These are phyloP conservation scores for Pleurotus salmoneostramineus DNA, from an alignment of 768 basidiomycete species.

Conservation along the genomic window DNA sequence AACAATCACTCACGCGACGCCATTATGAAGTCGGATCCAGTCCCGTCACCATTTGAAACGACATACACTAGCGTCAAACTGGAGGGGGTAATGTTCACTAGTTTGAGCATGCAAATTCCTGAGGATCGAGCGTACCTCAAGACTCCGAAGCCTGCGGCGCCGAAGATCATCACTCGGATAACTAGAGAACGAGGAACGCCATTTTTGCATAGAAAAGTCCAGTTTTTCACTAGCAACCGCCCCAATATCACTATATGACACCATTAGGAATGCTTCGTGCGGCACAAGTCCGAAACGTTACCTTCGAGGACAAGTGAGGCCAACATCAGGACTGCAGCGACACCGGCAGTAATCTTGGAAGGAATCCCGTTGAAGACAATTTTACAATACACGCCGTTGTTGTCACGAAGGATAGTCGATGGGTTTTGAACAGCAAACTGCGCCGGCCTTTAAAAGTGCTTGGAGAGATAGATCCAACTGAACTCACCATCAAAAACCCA, in stretches of 20 bases:
- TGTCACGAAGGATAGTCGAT: neutral
- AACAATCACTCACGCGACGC: neutral
- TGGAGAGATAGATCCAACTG: no score
- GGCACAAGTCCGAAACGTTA: neutral
- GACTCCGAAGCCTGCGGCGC: neutral
- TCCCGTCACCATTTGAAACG: conserved; percentile 1
- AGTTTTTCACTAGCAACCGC: neutral
- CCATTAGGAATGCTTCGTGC: neutral
- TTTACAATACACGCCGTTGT: conserved; percentile 1
- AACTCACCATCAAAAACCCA: neutral
- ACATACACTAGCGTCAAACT: conserved; percentile 2
- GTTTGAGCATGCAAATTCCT: neutral
- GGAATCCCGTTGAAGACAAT: neutral
- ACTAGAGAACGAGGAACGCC: neutral
- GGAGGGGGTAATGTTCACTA: neutral
- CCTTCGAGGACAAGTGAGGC: neutral
- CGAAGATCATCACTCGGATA: neutral
- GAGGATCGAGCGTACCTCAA: neutral
- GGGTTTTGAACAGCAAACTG: neutral
- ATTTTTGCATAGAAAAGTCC: neutral
- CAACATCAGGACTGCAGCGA: neutral
- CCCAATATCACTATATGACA: neutral
- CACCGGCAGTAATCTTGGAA: conserved; percentile 3
- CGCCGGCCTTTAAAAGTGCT: neutral
- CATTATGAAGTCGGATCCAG: neutral